Percentiles rank a stretch among this genome's conserved stretches.
Evolutionary conservation across 75 land plant species (phyloP).

Genomic region (Picea sitchensis): DNA sequence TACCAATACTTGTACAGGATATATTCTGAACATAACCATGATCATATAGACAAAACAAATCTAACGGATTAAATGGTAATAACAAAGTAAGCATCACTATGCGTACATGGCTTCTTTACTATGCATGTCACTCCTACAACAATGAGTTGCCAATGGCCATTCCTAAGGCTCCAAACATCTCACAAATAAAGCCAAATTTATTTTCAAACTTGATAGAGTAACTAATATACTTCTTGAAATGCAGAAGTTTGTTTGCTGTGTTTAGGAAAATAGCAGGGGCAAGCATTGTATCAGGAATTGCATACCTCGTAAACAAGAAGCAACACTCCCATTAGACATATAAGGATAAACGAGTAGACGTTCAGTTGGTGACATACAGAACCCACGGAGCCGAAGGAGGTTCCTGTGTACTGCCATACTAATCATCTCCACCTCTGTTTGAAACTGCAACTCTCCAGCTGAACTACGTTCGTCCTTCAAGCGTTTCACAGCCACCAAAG

Average conservation of each 20-base stretch:
- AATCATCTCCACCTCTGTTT: conserved; percentile 78
- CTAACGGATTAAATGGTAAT: no score
- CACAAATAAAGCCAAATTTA: neutral
- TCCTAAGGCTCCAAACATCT: no score
- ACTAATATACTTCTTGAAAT: neutral
- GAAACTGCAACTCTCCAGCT: conserved; percentile 75
- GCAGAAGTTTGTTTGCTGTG: neutral
- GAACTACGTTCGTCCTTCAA: conserved; percentile 71
- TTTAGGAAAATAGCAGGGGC: neutral
- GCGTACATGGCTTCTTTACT: neutral
- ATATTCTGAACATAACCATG: no score
- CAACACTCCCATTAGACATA: conserved; percentile 80
- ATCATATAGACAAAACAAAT: no score
- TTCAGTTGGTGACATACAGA: conserved; percentile 79
- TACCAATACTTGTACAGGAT: no score
- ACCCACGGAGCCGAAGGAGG: conserved; percentile 60
- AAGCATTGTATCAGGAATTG: neutral
- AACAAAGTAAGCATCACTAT: no score
- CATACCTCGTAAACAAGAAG: conserved; percentile 61
- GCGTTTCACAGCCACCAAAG: conserved; percentile 66
- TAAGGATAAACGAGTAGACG: conserved; percentile 67
- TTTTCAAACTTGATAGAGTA: neutral
- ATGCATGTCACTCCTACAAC: neutral
- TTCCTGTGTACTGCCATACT: conserved; percentile 80
- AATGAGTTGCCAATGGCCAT: neutral